Evolutionary conservation across 106 monocot genomes (phyloP).

Genomic region (Dendrobium chrysotoxum): DNA sequence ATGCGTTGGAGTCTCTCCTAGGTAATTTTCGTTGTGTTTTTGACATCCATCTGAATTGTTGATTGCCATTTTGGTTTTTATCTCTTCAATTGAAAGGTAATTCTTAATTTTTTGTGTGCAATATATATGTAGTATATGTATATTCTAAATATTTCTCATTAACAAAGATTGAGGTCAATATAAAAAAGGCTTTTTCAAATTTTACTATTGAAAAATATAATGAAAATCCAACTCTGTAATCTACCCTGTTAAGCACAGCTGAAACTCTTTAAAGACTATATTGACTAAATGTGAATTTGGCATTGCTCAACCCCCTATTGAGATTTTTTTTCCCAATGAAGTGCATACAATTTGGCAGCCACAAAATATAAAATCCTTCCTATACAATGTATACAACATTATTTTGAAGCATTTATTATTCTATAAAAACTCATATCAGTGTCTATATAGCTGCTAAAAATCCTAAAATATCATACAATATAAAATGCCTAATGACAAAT

Average conservation of each 20-base stretch:
- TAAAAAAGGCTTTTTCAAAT: no score
- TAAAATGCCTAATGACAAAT: no score
- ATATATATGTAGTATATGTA: no score
- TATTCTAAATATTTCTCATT: not conserved
- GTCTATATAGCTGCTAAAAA: no score
- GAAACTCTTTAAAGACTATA: not conserved
- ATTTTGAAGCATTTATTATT: no score
- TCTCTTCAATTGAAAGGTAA: not conserved
- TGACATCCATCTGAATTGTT: not conserved
- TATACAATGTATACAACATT: no score
- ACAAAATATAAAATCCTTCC: no score
- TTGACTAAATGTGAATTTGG: not conserved
- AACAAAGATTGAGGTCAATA: not conserved
- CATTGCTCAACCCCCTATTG: not conserved
- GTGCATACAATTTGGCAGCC: no score
- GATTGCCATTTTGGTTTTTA: not conserved
- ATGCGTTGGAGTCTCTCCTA: slow-evolving; percentile 59
- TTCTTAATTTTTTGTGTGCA: not conserved
- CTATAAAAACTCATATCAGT: no score
- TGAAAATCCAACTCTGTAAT: not conserved
- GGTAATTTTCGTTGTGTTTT: slow-evolving; percentile 24
- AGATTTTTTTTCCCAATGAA: not conserved
- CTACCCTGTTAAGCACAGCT: not conserved
- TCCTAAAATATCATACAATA: no score
- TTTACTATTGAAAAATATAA: no score